A percentile compares a stretch with the other conserved stretches of the same genome.
Conservation (phyloP, 148 eudicot genomes). For the Pharnaceum exiguum region DNA sequence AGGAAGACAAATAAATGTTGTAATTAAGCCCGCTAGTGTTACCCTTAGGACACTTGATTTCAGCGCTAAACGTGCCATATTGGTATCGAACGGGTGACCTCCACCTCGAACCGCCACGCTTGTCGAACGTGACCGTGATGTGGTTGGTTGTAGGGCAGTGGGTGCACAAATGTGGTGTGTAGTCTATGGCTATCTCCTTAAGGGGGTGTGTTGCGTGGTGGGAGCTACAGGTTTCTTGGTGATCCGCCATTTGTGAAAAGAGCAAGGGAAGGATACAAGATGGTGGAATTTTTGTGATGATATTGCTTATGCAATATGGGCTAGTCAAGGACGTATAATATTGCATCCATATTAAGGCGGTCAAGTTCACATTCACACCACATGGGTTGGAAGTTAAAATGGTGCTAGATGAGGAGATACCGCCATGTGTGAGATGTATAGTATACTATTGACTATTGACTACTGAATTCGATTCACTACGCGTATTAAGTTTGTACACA, state of each 20-base stretch:
- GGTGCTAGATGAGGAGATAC: too few species aligned
- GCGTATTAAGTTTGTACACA: too few species aligned
- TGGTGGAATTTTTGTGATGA: too few species aligned
- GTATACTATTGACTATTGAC: too few species aligned
- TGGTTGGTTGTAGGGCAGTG: constrained; percentile 21
- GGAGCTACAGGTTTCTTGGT: constrained; percentile 9
- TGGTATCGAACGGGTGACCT: constrained; percentile 29
- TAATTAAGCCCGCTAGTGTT: constrained; percentile 40
- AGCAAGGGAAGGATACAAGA: too few species aligned
- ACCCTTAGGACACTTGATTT: constrained; percentile 28
- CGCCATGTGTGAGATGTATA: too few species aligned
- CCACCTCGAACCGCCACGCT: constrained; percentile 37
- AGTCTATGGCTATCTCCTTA: constrained; percentile 30
- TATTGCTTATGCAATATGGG: too few species aligned
- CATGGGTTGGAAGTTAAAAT: too few species aligned
- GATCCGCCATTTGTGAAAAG: constrained; percentile 30
- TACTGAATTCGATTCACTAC: too few species aligned
- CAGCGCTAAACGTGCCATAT: constrained; percentile 32
- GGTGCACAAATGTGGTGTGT: constrained; percentile 24
- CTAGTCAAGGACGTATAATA: too few species aligned
- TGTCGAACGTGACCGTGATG: constrained; percentile 30
- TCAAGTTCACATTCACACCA: too few species aligned
- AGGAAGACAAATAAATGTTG: constrained; percentile 38
- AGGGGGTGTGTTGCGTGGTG: constrained; percentile 16
- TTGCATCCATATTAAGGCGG: too few species aligned